Evolutionary conservation across 768 basidiomycete species (phyloP), one percentile per base, ranked within the genome.

Genomic region (Kwoniella europaea): DNA sequence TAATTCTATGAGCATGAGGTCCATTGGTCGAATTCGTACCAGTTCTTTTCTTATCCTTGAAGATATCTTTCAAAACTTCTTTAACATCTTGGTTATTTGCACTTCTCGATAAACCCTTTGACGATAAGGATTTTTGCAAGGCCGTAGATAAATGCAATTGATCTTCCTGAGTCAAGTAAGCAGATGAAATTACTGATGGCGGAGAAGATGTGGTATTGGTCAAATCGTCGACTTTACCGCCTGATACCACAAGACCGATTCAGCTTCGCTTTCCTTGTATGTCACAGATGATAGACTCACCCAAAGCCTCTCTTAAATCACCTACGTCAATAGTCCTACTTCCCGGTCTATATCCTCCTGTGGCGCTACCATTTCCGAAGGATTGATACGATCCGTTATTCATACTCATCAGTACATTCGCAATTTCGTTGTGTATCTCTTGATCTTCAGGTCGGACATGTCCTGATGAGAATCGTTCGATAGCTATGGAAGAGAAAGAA

Each of bases 301-400:
- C 81, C 20, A 97, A 85, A 4, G 94, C 94, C 75, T 94, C 93
- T 64, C 93, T 87, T 42, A 97, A 86, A 79, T 95, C 93, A 1
- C 89, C 90, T 24, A 96, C 93, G 24, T 94, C 94, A 16, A 96
- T 89, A 0, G 91, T 90, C 69, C 91, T 88, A 2, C 88, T 43
- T 22, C 50, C 88, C 3, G 92, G 91, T 67, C 92, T 88, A 15
- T n/a, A 6, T 52, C 24, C 29, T 7, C 63, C 29, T 24, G 16
- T 63, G 41, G 46, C 63, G 56, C 50, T 65, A 7, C 12, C 59
- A 46, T 43, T 57, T 20, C 91, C 88, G 67, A 96, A 84, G 78
- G 92, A 93, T 80, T 92, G 91, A 67, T 93, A 86, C 6, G 94
- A 96, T 43, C 92, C 86, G 81, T 96, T 96, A 76, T 94, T 92